Evolutionary conservation across 352 stramenopile species (phyloP), one percentile per base, ranked within the genome.

Genomic region (Lagenidium sp.): DNA sequence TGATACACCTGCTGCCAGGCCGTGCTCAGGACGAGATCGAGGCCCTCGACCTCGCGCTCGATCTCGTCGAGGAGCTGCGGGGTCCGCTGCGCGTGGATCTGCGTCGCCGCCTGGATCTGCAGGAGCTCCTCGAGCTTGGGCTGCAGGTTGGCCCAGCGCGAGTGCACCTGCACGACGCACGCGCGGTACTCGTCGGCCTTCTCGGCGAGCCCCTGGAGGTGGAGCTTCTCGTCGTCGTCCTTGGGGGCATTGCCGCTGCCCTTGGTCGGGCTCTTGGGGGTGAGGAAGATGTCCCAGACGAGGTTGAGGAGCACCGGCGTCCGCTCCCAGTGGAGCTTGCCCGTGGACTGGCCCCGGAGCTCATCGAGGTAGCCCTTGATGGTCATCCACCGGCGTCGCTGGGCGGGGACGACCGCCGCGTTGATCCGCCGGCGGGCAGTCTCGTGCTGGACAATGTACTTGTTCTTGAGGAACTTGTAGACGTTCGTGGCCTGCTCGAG

Each of bases 231-330:
- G 4, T 69, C 61, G n/a, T 60, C 49, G n/a, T 62, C 42, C 4
- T 29, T 11, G 11, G 4, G 18, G n/a, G 6, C 12, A 26, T 18
- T 6, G 13, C 11, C 52, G 34, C 12, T 44, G 36, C 19, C 46
- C 29, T 47, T 66, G n/a, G n/a, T n/a, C n/a, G n/a, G n/a, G n/a
- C n/a, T n/a, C 34, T 67, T 55, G 8, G 62, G 54, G 2, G 68
- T 39, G 4, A 60, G 25, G 41, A 88, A 88, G 49, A 85, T 83
- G 34, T 88, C 76, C 69, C 76, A 84, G 6, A 88, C 68, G 3
- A 83, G 58, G 28, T 57, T 82, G 7, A 88, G 50, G 8, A 88
- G 41, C 20, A 82, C 51, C 6, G 76, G 76, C 0, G 76, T 85
- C 11, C 60, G 62, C 20, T 76, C 60, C 76, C 72, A 88, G 29